Evolutionary conservation across 1,284 basidiomycete species (phyloP), one percentile per base, ranked within the genome.

Genomic region (Ustilago sp.): DNA sequence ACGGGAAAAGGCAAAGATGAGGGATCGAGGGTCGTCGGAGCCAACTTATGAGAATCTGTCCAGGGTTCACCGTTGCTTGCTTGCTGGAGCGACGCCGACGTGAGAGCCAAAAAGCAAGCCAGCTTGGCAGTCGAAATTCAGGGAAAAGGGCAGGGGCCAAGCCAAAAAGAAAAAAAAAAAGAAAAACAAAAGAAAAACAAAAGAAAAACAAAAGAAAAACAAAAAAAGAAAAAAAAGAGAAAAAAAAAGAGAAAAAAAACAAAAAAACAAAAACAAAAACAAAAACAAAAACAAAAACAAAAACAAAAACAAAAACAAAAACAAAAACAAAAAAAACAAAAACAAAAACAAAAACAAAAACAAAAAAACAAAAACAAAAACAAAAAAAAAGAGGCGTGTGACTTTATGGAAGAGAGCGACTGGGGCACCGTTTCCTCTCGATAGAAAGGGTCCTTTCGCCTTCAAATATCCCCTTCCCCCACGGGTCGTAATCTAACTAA

Each of bases 41-140:
- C 31, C 36, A 28, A 28, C 23, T 34, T 45, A 34, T 39, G 17
- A 45, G 43, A 45, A 45, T 45, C 6, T 19, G 19, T 63, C 23
- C 53, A 63, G 61, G 61, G 61, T 63, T 63, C 61, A 63, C 5
- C 36, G 34, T 23, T 43, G 12, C 19, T 39, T 39, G 34, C 54
- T n/a, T 31, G 31, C 48, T 50, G 31, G 31, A 54, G 54, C 57
- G 32, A 58, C 17, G 32, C 41, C 31, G 43, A 48, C 28, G 17
- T 28, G 23, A 28, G 43, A 45, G 43, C 36, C 36, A 38, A 38
- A 38, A 13, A 38, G 36, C 8, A 13, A 13, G 36, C 43, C n/a
- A 45, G 43, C 17, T 7, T 7, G 43, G 8, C 11, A 4, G 11
- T 12, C 43, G 36, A 36, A 59, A 56, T 28, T 19, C 23, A 32